Evolutionary conservation across 2,329 filamentous ascomycete species (phyloP).

Genomic region (Coniochaeta sp.): DNA sequence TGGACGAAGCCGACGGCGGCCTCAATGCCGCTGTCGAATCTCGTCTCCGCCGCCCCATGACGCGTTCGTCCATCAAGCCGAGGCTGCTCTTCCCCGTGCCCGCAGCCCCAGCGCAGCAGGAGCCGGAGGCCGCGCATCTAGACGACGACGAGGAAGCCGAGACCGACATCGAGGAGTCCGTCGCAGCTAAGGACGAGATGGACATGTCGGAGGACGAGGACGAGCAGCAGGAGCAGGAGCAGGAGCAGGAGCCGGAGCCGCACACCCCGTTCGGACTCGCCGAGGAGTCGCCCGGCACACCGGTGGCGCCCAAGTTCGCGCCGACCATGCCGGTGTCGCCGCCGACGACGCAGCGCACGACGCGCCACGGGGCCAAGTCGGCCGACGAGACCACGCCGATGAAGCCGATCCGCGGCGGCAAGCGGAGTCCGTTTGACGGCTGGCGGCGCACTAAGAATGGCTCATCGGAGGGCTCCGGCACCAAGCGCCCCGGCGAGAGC

Average conservation of each 20-base stretch:
- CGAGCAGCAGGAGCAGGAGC: too few relatives aligned
- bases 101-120: constrained; percentile 26
- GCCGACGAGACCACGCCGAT: constrained; percentile 31
- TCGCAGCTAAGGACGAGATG: constrained; percentile 19
- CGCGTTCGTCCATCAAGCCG: constrained; percentile 64
- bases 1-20: constrained; percentile 23
- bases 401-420: constrained; percentile 26
- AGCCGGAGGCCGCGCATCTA: constrained; percentile 20
- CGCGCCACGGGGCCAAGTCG: constrained; percentile 47
- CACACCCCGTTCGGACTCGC: constrained; percentile 31
- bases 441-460: constrained; percentile 60
- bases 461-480: constrained; percentile 27
- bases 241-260: constrained; percentile 14
- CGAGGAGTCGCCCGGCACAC: constrained; percentile 35
- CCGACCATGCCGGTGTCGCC: constrained; percentile 43
- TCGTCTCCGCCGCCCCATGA: constrained; percentile 39
- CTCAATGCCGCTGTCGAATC: constrained; percentile 23
- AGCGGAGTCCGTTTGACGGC: constrained; percentile 55
- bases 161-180: constrained; percentile 51
- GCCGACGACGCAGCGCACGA: constrained; percentile 53
- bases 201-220: too few relatives aligned
- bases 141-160: constrained; percentile 51
- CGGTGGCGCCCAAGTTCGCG: constrained; percentile 46
- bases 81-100: constrained; percentile 59
- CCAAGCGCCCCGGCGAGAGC: constrained; percentile 34